phyloP scores from a whole-genome alignment of 805 yeast species.

The Wickerhamiella alocasiicola region DNA sequence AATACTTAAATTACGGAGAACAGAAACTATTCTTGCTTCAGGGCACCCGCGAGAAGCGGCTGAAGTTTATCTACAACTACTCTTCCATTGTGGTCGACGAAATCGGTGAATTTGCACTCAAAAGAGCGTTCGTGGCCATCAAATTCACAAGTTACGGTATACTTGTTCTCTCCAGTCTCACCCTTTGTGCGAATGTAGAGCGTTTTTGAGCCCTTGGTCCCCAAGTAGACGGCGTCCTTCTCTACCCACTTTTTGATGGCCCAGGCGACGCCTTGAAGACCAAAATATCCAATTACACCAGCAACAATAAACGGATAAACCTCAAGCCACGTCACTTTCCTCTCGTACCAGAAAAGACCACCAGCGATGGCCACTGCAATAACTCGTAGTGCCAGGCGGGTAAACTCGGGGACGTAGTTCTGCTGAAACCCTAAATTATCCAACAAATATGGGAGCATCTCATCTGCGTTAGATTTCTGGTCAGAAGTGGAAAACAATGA shows the following conservation, averaged over 20 bases:
- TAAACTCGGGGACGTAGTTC: slow-evolving; percentile 15
- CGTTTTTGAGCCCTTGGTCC: slow-evolving; percentile 6
- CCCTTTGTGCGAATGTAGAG: slow-evolving; percentile 2
- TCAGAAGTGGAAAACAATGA: slow-evolving; percentile 17
- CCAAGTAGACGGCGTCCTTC: slow-evolving; percentile 8
- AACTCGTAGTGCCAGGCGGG: slow-evolving; percentile 5
- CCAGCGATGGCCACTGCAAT: slow-evolving; percentile 9
- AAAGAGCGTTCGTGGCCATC: not conserved
- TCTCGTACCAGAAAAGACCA: slow-evolving; percentile 8
- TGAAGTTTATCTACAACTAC: slow-evolving; percentile 1
- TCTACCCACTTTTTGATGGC: slow-evolving; percentile 6
- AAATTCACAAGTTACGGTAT: not conserved
- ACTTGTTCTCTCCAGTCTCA: not conserved
- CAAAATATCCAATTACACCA: slow-evolving; percentile 4
- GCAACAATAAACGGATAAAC: slow-evolving; percentile 7
- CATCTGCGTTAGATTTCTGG: slow-evolving; percentile 19
- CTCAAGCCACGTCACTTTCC: slow-evolving; percentile 7
- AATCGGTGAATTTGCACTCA: slow-evolving; percentile 7
- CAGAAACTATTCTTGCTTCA: slow-evolving; percentile 1
- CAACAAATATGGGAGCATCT: slow-evolving; percentile 15
- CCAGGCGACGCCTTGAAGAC: slow-evolving; percentile 7
- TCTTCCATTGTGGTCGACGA: slow-evolving; percentile 9
- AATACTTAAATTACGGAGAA: not conserved
- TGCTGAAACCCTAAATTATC: slow-evolving; percentile 18
- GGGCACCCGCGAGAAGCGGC: slow-evolving; percentile 2